Percentiles rank a stretch among this genome's conserved stretches.
These are phyloP conservation scores for Mucor piriformis DNA, from an alignment of 371 early-diverging fungal genomes.

Conservation along the genomic window DNA sequence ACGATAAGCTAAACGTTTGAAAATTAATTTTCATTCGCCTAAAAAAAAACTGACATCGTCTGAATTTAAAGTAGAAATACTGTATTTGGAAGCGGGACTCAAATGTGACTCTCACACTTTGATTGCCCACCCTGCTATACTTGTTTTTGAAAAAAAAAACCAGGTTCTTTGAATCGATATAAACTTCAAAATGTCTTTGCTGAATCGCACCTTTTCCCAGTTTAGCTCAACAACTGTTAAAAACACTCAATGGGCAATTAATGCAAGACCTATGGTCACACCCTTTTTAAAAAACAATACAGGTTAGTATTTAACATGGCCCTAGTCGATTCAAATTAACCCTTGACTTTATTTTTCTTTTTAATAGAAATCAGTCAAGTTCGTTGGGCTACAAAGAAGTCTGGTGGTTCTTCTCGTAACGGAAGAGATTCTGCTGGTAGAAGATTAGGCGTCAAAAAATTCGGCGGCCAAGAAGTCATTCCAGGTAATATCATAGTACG, in stretches of 20 bases:
- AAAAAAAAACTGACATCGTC: no score
- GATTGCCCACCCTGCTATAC: conserved; percentile 1
- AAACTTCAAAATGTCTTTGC: conserved; percentile 17
- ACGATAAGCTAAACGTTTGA: no score
- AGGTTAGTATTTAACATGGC: conserved; percentile 7
- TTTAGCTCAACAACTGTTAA: conserved; percentile 15
- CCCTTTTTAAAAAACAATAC: conserved; percentile 20
- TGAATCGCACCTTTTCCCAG: conserved; percentile 24
- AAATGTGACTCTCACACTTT: neutral
- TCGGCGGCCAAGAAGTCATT: conserved; percentile 79
- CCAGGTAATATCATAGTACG: conserved; percentile 93
- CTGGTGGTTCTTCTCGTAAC: conserved; percentile 92
- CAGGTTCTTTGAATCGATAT: conserved; percentile 5
- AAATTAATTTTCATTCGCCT: no score
- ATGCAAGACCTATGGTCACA: conserved; percentile 12
- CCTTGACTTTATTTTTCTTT: neutral
- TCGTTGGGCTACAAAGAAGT: conserved; percentile 91
- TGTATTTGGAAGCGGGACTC: no score
- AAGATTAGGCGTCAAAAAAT: conserved; percentile 91
- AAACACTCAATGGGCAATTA: neutral
- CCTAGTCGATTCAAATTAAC: neutral
- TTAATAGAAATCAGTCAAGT: conserved; percentile 55
- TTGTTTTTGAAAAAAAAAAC: conserved; percentile 4
- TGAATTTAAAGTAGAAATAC: no score
- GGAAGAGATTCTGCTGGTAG: conserved; percentile 94